Base-by-base conservation (phyloP, 2,329 filamentous ascomycete genomes). In the Phialocephala sp. region DNA sequence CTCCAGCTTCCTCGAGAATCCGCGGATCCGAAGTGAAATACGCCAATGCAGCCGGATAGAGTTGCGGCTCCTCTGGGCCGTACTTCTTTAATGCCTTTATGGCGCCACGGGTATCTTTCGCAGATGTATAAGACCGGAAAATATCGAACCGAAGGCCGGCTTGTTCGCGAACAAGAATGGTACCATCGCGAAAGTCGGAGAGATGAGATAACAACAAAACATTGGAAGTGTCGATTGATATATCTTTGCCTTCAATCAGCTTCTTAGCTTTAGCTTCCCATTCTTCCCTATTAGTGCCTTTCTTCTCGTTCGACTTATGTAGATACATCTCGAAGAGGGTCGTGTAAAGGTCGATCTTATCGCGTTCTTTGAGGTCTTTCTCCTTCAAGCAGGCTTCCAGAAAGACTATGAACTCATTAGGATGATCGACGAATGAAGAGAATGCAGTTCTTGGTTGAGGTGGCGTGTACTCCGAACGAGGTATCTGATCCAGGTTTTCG, bases 291-390 rank as follows among this genome's bases (percentile, higher is more conserved):
- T 93, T 79, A 78, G 83, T 82, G 11, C 89, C 89, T 73, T 89
- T 91, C 74, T 90, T 90, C 65, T 89, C 87, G 66, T 89, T 91
- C 24, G 94, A 91, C 72, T 93, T 95, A 77, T 97, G 91, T 9
- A 99, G 82, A 75, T 98, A 99, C 91, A 99, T 98, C 78, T 99
- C 96, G 75, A 99, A 98, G 15, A 99, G 79, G 0, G 96, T 97
- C 0, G 94, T 98, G 75, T 95, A 95, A 18, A 99, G 84, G 77
- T 99, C 96, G 1, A 90, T 86, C 69, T 89, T 91, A 75, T 97
- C 91, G 9, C 88, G 85, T 41, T 91, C 84, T 22, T 87, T 88
- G n/a, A 97, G 79, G 24, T 86, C 84, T 22, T 88, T 83, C 65
- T 93, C 89, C 59, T 89, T 82, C 5, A 97, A 85, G 67, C 94